Evolutionary conservation across 2,329 filamentous ascomycete genomes (phyloP), one percentile per base, ranked within the genome.

Genomic region (Grosmannia clavigera): DNA sequence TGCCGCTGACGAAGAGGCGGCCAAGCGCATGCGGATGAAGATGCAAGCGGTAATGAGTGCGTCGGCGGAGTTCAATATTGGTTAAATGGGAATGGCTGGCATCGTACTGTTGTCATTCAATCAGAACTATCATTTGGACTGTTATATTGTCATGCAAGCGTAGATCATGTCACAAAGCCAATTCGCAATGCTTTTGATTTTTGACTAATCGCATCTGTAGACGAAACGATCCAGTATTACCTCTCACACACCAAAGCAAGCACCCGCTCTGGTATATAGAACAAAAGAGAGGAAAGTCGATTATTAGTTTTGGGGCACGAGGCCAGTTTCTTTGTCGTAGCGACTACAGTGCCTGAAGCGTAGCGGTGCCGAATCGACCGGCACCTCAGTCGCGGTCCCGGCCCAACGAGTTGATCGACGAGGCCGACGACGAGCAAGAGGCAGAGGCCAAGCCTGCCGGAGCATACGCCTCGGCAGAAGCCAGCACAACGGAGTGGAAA

Each of bases 1-100:
- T 10, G 50, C n/a, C 1, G 57, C 51, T 48, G 74, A 70, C 68
- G 77, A 83, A 70, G 79, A 82, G 69, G 80, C 77, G 16, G 84
- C 83, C 63, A 82, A 77, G 71, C 82, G 79, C 72, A 86, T 71
- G 70, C 63, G 61, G 62, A 61, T 62, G 55, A 68, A 66, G 65
- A 68, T 70, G 67, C 66, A 61, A 58, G 56, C 62, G 35, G 62
- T 67, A 55, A 65, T 65, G 61, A 64, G 58, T 16, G 62, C 62
- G 10, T 63, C 66, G 12, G 51, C 59, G 1, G 66, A 67, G 64
- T 67, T 67, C 27, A 67, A 67, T 56, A 66, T 67, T 60, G 66
- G 65, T 3, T 67, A 60, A 52, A 48, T 10, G 12, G 16, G 31
- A 16, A 19, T 12, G 16, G 33, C 14, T 38, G 4, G 43, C 43